phyloP scores from a whole-genome alignment of 306 rosid species.

The Dryas octopetala region DNA sequence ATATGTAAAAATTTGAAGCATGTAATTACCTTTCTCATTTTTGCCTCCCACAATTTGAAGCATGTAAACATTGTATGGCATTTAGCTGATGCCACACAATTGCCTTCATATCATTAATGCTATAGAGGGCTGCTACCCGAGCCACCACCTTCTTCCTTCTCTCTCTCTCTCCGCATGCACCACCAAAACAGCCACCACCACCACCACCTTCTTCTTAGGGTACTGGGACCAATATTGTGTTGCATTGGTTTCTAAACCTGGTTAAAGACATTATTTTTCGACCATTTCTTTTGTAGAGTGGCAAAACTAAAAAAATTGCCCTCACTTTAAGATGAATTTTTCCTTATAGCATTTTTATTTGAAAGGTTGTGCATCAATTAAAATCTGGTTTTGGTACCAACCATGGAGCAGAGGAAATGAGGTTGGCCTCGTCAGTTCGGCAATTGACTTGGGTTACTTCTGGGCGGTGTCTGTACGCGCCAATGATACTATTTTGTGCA shows the following conservation, averaged over 20 bases:
- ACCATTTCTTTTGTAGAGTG: background rate
- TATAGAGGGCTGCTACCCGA: too few species aligned
- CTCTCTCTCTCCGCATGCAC: too few species aligned
- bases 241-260: too few species aligned
- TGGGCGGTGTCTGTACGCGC: constrained; percentile 84
- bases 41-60: too few species aligned
- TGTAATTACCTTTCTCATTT: too few species aligned
- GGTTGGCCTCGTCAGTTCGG: constrained; percentile 84
- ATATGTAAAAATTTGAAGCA: too few species aligned
- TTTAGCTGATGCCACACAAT: too few species aligned
- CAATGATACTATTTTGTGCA: constrained; percentile 15
- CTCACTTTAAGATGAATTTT: background rate
- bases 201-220: too few species aligned
- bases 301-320: background rate
- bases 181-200: too few species aligned
- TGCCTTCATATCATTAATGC: too few species aligned
- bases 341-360: background rate
- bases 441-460: constrained; percentile 74
- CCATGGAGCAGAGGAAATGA: constrained; percentile 99
- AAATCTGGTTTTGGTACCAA: constrained; percentile 37
- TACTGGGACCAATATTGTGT: background rate
- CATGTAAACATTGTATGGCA: too few species aligned
- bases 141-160: too few species aligned
- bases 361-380: background rate
- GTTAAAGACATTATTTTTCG: background rate